Conservation (phyloP, 1,284 basidiomycete species). For the Rhodotorula sp. region DNA sequence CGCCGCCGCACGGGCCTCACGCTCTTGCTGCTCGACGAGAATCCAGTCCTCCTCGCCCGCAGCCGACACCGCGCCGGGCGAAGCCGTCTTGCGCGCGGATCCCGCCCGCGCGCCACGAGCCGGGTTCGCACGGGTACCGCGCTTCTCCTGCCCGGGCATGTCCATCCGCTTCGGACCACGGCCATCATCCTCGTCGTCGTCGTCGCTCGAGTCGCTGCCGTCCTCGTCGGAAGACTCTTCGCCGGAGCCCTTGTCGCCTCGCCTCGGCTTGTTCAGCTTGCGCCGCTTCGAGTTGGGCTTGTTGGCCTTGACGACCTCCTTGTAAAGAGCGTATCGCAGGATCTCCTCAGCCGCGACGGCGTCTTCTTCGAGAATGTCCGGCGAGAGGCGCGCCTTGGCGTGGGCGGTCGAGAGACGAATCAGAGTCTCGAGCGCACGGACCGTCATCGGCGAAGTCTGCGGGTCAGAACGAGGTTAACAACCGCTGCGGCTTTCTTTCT, state of each 20-base stretch:
- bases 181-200: slow-evolving; percentile 29
- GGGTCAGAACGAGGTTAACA: not conserved
- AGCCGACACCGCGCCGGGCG: slow-evolving; percentile 1
- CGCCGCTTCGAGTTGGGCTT: slow-evolving; percentile 56
- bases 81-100: not conserved
- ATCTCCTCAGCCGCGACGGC: slow-evolving; percentile 91
- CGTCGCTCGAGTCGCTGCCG: slow-evolving; percentile 54
- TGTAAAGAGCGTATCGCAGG: slow-evolving; percentile 95
- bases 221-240: slow-evolving; percentile 64
- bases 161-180: slow-evolving; percentile 22
- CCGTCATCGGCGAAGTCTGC: slow-evolving; percentile 93
- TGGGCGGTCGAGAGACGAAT: slow-evolving; percentile 98
- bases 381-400: slow-evolving; percentile 88
- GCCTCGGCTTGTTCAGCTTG: slow-evolving; percentile 50
- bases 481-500: not conserved
- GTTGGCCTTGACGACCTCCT: slow-evolving; percentile 80
- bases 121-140: not conserved
- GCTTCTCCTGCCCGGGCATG: slow-evolving; percentile 6
- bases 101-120: slow-evolving; percentile 8
- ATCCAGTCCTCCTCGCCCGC: slow-evolving; percentile 20
- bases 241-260: slow-evolving; percentile 53
- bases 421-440: slow-evolving; percentile 96
- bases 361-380: slow-evolving; percentile 80
- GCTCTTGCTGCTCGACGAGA: slow-evolving; percentile 9
- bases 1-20: not conserved